Evolutionary conservation across 23 red algal species (phyloP).

Genomic region (Agarophyton chilense): DNA sequence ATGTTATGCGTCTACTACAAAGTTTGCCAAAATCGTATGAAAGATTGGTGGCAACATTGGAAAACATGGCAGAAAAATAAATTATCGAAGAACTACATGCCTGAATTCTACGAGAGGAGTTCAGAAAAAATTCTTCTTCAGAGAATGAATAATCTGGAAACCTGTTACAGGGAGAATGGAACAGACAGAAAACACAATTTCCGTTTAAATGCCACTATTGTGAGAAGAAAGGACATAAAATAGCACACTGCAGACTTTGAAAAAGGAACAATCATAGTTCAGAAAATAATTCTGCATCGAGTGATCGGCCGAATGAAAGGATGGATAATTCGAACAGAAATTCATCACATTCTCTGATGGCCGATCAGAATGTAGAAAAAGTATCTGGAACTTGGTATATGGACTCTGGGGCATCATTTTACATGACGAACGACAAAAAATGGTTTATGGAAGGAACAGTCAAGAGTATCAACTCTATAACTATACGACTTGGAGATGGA

Average conservation of each 20-base stretch:
- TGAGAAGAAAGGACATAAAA: not conserved
- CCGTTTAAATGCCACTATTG: not conserved
- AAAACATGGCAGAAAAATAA: not conserved
- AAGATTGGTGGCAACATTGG: not conserved
- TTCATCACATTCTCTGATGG: conserved; percentile 7
- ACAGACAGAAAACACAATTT: not conserved
- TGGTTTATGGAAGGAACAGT: not conserved
- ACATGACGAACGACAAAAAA: conserved; percentile 4
- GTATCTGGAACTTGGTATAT: not conserved
- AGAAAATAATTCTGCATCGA: too few species aligned
- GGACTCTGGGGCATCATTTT: conserved; percentile 13
- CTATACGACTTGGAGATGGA: not conserved
- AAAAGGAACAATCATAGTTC: not conserved
- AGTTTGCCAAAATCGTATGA: not conserved
- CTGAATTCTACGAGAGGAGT: not conserved
- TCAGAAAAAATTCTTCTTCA: not conserved
- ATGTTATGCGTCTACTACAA: not conserved
- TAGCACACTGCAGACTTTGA: not conserved
- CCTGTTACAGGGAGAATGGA: not conserved
- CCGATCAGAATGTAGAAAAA: not conserved
- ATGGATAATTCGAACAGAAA: too few species aligned
- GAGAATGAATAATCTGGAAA: not conserved
- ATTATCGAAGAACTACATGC: conserved; percentile 1
- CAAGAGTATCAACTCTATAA: not conserved
- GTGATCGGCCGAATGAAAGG: too few species aligned